Evolutionary conservation across 176 grass and related monocot species (phyloP), one percentile per base, ranked within the genome.

Genomic region (Dactylis glomerata): DNA sequence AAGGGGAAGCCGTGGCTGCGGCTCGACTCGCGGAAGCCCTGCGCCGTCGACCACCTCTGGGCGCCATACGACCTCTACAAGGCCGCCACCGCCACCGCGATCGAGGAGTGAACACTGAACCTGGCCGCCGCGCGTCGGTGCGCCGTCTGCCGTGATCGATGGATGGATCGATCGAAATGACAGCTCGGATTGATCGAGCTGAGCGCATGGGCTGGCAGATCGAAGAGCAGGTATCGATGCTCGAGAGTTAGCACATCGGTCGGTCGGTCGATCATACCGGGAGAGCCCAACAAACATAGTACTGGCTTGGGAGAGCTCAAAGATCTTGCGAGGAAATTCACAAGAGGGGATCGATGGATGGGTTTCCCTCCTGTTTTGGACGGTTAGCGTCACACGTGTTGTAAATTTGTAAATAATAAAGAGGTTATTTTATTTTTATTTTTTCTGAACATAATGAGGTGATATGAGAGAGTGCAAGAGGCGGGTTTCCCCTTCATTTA

Each of bases 41-140:
- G 93, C 82, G 26, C 82, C 83, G 93, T 95, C 62, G 93, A 95
- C 69, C 87, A 89, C 87, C 79, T 95, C 78, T 95, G 93, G 93
- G 93, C 83, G 73, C 93, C 93, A 0, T 96, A 96, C 65, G 93
- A 96, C 79, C 82, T 96, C 80, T 96, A 93, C 88, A 89, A 86
- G 51, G 69, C 91, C 15, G 80, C 86, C 13, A 80, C 86, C 7
- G 66, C 86, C 16, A 83, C 83, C 45, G 87, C 88, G 26, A 64
- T 96, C 59, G 93, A 96, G 89, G 93, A 96, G 75, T 92, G 79
- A 92, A 55, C 15, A 55, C 15, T 32, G 1, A 46, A 38, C 42
- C 24, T 22, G 9, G 42, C 31, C 5, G n/a, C 14, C 12, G 11
- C 3, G 17, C 1, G 32, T 22, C 17, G n/a, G 33, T 38, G 65